Conservation (phyloP, 768 basidiomycete species). For the Tylopilus felleus region DNA sequence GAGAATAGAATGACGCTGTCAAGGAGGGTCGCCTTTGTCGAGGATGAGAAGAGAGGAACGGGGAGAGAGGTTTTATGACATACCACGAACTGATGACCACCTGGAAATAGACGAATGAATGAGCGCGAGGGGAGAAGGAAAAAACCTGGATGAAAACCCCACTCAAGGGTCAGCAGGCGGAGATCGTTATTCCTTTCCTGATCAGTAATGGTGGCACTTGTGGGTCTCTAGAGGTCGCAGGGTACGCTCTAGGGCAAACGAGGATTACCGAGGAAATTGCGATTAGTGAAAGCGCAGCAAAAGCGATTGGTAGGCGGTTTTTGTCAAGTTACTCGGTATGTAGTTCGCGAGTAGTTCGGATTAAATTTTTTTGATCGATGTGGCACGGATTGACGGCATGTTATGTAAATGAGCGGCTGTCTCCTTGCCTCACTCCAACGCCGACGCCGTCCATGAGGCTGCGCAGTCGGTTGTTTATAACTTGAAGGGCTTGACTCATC, state of each 20-base stretch:
- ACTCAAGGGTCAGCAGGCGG: constrained; percentile 80
- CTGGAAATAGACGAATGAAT: constrained; percentile 34
- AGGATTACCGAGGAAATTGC: constrained; percentile 19
- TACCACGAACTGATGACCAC: constrained; percentile 80
- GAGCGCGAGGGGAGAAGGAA: constrained; percentile 15
- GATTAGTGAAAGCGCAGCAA: constrained; percentile 20
- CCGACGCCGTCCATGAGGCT: constrained; percentile 17
- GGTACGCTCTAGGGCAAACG: constrained; percentile 16
- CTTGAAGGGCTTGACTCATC: constrained; percentile 13
- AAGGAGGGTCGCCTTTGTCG: constrained; percentile 74
- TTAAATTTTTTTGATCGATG: constrained; percentile 18
- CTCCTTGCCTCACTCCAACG: constrained; percentile 9
- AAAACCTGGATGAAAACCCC: constrained; percentile 31
- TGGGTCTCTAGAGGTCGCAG: constrained; percentile 40
- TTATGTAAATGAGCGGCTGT: constrained; percentile 19
- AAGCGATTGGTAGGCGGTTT: constrained; percentile 20
- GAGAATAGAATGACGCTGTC: constrained; percentile 36
- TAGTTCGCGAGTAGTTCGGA: constrained; percentile 2
- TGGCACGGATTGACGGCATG: constrained; percentile 6
- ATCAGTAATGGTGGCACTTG: constrained; percentile 63
- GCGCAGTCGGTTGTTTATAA: constrained; percentile 10
- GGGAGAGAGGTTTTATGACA: constrained; percentile 25
- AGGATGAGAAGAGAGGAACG: constrained; percentile 15
- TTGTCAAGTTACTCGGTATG: not conserved
- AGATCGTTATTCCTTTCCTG: constrained; percentile 76